These are phyloP conservation scores for Clavispora phyllophila DNA, from an alignment of 805 yeast species.

Conservation along the genomic window DNA sequence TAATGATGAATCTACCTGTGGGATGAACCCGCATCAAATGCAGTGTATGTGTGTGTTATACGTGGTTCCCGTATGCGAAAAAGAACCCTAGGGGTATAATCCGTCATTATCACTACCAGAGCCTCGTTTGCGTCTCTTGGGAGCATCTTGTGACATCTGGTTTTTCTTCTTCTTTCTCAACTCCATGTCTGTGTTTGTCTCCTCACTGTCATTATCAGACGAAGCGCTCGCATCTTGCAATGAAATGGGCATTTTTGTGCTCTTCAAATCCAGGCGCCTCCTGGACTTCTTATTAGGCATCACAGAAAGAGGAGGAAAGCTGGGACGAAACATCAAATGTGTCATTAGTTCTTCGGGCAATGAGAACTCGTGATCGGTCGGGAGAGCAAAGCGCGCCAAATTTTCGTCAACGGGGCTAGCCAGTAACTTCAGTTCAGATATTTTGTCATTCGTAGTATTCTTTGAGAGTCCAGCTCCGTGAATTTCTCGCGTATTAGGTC, in stretches of 20 bases:
- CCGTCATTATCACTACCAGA: neutral
- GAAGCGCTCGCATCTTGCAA: slow-evolving; percentile 4
- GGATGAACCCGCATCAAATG: too few relatives aligned
- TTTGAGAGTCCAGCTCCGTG: neutral
- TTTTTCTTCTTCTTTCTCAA: slow-evolving; percentile 4
- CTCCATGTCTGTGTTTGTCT: slow-evolving; percentile 12
- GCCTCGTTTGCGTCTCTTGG: slow-evolving; percentile 9
- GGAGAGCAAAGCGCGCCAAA: slow-evolving; percentile 11
- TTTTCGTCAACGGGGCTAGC: neutral
- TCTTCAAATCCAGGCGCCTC: slow-evolving; percentile 4
- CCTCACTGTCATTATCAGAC: slow-evolving; percentile 19
- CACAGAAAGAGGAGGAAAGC: slow-evolving; percentile 37
- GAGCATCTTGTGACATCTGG: neutral
- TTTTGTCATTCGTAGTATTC: neutral
- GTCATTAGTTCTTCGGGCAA: slow-evolving; percentile 25
- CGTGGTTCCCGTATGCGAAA: too few relatives aligned
- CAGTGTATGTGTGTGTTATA: too few relatives aligned
- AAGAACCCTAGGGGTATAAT: neutral
- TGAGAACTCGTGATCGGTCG: slow-evolving; percentile 28
- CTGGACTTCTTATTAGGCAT: slow-evolving; percentile 19
- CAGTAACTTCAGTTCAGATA: neutral
- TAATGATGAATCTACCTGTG: too few relatives aligned
- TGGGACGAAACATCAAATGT: slow-evolving; percentile 25
- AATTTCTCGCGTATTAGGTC: too few relatives aligned
- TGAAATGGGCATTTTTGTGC: slow-evolving; percentile 3